A percentile compares a stretch with the other conserved stretches of the same genome.
Conservation (phyloP, 2,329 filamentous ascomycete species). For the Botrytis squamosa region DNA sequence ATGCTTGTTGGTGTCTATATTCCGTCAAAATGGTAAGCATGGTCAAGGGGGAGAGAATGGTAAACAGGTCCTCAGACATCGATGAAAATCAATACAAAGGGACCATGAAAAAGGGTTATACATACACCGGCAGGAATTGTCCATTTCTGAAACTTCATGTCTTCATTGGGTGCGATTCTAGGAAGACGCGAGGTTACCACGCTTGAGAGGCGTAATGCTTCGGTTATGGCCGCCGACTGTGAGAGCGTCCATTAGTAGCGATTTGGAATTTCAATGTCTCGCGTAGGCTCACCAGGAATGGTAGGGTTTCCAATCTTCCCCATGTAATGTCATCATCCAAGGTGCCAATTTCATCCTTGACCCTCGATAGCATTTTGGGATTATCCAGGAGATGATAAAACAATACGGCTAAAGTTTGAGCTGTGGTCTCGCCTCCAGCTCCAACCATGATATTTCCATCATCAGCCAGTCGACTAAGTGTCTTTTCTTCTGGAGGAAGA, state of each 20-base stretch:
- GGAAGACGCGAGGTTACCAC: constrained; percentile 34
- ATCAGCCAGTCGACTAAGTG: constrained; percentile 35
- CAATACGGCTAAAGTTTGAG: constrained; percentile 39
- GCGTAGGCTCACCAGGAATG: background rate
- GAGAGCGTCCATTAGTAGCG: background rate
- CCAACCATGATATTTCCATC: constrained; percentile 39
- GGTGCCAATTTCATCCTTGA: constrained; percentile 40
- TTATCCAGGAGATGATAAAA: constrained; percentile 43
- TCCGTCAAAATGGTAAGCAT: background rate
- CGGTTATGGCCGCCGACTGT: constrained; percentile 6
- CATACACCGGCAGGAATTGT: constrained; percentile 33
- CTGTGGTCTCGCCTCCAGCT: constrained; percentile 43
- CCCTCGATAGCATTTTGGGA: constrained; percentile 33
- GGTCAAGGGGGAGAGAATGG: background rate
- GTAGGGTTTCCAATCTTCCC: constrained; percentile 6
- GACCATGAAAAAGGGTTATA: background rate
- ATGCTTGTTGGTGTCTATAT: constrained; percentile 19
- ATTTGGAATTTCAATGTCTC: background rate
- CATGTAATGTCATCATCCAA: constrained; percentile 10
- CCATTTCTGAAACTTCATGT: constrained; percentile 28
- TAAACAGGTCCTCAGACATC: too few species aligned
- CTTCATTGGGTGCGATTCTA: constrained; percentile 34
- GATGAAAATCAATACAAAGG: background rate
- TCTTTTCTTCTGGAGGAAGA: constrained; percentile 42
- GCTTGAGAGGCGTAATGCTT: constrained; percentile 7